These are phyloP conservation scores for Jasminum sambac DNA, from an alignment of 257 asterid genomes.

Conservation along the genomic window DNA sequence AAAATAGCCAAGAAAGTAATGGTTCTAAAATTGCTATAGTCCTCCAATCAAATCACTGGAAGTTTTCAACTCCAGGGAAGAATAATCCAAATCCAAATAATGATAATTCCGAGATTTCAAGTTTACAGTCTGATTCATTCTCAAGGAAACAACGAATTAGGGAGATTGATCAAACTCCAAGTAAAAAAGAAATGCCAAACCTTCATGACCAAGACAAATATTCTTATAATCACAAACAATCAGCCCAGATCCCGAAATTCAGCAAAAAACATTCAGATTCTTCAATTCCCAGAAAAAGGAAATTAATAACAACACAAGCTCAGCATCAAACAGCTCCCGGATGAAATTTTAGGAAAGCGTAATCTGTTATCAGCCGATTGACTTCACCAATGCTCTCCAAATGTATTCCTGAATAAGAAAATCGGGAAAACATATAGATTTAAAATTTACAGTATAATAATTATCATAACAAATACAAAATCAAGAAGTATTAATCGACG, in stretches of 20 bases:
- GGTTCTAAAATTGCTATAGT: conserved; percentile 21
- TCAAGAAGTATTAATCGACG: background rate
- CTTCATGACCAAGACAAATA: conserved; percentile 17
- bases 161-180: conserved; percentile 25
- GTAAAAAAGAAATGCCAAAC: conserved; percentile 23
- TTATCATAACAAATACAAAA: background rate
- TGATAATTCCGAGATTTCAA: conserved; percentile 21
- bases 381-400: conserved; percentile 20
- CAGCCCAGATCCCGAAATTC: conserved; percentile 16
- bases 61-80: conserved; percentile 18
- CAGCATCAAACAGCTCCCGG: conserved; percentile 9
- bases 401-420: conserved; percentile 27
- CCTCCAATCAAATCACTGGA: conserved; percentile 27
- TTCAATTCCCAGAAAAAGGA: conserved; percentile 9
- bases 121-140: conserved; percentile 23
- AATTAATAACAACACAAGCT: conserved; percentile 15
- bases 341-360: conserved; percentile 1
- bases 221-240: conserved; percentile 13
- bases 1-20: conserved; percentile 19
- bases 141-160: conserved; percentile 18
- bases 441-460: background rate
- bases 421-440: conserved; percentile 5
- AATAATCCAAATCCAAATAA: conserved; percentile 28
- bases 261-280: conserved; percentile 7
- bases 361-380: conserved; percentile 20